Base-by-base conservation (phyloP, 139 green algal genomes). In the Micractinium conductrix region DNA sequence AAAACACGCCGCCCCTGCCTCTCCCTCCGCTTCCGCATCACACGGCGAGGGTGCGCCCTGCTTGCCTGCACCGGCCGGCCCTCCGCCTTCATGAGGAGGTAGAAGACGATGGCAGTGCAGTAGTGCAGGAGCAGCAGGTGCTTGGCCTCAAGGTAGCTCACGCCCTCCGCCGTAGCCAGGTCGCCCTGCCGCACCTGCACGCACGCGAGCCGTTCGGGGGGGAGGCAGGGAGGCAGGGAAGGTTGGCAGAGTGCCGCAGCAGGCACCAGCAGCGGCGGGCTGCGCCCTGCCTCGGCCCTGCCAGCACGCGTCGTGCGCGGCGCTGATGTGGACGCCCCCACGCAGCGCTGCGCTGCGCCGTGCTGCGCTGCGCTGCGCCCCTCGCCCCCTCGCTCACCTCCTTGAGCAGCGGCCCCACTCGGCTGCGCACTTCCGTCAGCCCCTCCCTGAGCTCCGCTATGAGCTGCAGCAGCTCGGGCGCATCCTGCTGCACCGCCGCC, bases 91-190 rank as follows among this genome's bases (percentile, higher is more conserved):
- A 99, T 92, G 89, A 99, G 90, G 45, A 99, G 78, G 93, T 98
- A 99, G 84, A 98, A 98, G 19, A 97, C 90, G 79, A 99, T 95
- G 90, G 93, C 91, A 22, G 87, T 87, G 91, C 93, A 97, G 91
- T 99, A 99, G 68, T 91, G 80, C 86, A 99, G 90, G 88, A 99
- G 93, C 86, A 99, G 93, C 80, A 98, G 80, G 91, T 99, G 93
- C 93, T 99, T 99, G 30, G 95, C 96, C 89, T 99, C 97, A 74
- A 99, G 91, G 90, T 98, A 99, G 58, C 72, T 93, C 70, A 99
- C 78, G 6, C 97, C 97, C 70, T 98, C 92, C 38, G 90, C 79
- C 6, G 94, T 98, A 0, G 90, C 94, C 76, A 98, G 90, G 22
- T 88, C 80, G 26, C 96, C 95, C 5, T 85, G 87, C 10, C 86